These are phyloP conservation scores for Alternaria atra DNA, from an alignment of 2,329 filamentous ascomycete species.

Conservation along the genomic window DNA sequence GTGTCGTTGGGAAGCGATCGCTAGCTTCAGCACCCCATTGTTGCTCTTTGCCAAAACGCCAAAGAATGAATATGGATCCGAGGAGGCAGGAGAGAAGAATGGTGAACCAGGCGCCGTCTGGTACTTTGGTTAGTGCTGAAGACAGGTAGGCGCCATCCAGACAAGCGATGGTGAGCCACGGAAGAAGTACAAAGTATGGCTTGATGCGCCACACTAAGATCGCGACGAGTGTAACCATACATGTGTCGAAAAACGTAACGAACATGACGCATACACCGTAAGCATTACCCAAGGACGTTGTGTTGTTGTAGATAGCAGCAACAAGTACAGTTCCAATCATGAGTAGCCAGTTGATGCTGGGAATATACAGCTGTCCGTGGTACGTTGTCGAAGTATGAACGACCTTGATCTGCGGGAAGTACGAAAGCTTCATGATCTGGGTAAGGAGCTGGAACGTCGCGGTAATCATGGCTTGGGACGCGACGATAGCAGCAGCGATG, in stretches of 20 bases:
- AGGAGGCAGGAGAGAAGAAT: constrained; percentile 70
- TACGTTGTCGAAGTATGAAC: constrained; percentile 75
- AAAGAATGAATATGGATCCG: constrained; percentile 72
- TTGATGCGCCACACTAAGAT: constrained; percentile 76
- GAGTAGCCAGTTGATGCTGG: constrained; percentile 78
- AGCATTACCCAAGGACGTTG: constrained; percentile 70
- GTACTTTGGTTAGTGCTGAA: constrained; percentile 75
- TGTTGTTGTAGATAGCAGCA: constrained; percentile 76
- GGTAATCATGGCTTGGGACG: constrained; percentile 81
- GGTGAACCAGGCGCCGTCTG: constrained; percentile 81
- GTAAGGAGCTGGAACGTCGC: constrained; percentile 75
- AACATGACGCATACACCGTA: constrained; percentile 84
- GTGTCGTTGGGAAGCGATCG: constrained; percentile 62
- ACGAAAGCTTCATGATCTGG: constrained; percentile 76
- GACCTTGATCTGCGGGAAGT: constrained; percentile 79
- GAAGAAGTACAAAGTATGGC: constrained; percentile 66
- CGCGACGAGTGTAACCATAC: constrained; percentile 75
- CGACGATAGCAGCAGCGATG: constrained; percentile 75
- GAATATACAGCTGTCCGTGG: constrained; percentile 80
- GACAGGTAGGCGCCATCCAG: constrained; percentile 76
- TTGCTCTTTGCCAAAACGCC: constrained; percentile 80
- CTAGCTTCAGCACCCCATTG: constrained; percentile 76
- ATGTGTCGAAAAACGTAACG: constrained; percentile 80
- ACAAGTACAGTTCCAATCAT: constrained; percentile 80
- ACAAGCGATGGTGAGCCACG: constrained; percentile 70